phyloP scores from a whole-genome alignment of 2,329 filamentous ascomycete genomes.

The Pyrenochaeta sp. region DNA sequence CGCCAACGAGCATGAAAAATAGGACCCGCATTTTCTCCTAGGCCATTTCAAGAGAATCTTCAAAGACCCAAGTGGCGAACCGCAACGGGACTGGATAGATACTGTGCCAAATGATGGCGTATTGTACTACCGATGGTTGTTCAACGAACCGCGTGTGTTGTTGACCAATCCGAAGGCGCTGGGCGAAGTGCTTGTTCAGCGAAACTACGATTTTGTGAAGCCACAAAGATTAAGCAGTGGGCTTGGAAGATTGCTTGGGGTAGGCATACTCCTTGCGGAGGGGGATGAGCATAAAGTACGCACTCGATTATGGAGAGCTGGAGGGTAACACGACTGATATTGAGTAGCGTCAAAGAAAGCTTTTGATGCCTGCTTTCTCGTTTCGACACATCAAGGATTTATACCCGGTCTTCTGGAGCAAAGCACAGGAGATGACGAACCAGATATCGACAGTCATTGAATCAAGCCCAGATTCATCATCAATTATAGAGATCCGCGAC shows the following conservation, averaged over 20 bases:
- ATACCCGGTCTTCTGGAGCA: constrained; percentile 60
- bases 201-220: constrained; percentile 62
- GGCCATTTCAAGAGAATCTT: constrained; percentile 56
- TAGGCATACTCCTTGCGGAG: constrained; percentile 80
- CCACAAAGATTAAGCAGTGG: constrained; percentile 57
- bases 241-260: constrained; percentile 71
- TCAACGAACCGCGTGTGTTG: constrained; percentile 57
- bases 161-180: constrained; percentile 58
- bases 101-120: constrained; percentile 64
- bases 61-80: constrained; percentile 54
- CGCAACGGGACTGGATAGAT: constrained; percentile 61
- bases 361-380: constrained; percentile 59
- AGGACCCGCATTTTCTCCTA: constrained; percentile 46
- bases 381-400: constrained; percentile 62
- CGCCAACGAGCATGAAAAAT: not conserved
- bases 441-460: constrained; percentile 44
- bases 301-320: not conserved
- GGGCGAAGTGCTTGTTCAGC: constrained; percentile 59
- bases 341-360: constrained; percentile 54
- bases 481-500: constrained; percentile 54
- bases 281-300: constrained; percentile 84
- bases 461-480: constrained; percentile 31
- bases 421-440: constrained; percentile 53
- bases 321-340: constrained; percentile 11
- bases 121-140: constrained; percentile 60